Evolutionary conservation across 371 early-diverging fungal species (phyloP).

Genomic region (Mortierella sp.): DNA sequence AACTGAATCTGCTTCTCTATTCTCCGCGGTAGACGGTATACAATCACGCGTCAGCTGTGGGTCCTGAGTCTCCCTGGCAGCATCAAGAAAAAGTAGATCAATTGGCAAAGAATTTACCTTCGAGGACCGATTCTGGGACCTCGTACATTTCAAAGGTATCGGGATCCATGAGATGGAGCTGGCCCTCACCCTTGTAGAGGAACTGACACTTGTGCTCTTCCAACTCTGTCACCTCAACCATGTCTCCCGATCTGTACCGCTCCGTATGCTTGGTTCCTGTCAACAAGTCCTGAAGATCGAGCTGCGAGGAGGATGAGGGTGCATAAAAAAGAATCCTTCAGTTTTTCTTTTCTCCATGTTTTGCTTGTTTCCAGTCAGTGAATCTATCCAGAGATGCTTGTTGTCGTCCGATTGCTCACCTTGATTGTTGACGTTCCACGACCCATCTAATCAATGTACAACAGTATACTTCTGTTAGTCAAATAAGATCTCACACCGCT

Average conservation of each 20-base stretch:
- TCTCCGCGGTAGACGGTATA: not conserved
- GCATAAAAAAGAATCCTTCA: not conserved
- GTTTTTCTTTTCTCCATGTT: not conserved
- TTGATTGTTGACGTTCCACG: slow-evolving; percentile 56
- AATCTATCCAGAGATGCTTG: not conserved
- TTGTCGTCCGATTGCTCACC: slow-evolving; percentile 22
- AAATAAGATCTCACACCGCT: not conserved
- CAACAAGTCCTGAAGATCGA: slow-evolving; percentile 75
- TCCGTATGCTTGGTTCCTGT: slow-evolving; percentile 69
- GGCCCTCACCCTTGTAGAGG: slow-evolving; percentile 74
- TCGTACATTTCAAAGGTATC: slow-evolving; percentile 82
- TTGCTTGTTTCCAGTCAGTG: not conserved
- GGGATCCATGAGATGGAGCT: slow-evolving; percentile 77
- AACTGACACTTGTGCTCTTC: slow-evolving; percentile 77
- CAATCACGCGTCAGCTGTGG: not conserved
- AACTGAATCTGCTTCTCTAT: slow-evolving; percentile 59
- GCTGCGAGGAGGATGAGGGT: slow-evolving; percentile 48
- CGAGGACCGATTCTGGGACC: slow-evolving; percentile 67
- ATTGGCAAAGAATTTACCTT: slow-evolving; percentile 60
- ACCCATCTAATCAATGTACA: slow-evolving; percentile 41
- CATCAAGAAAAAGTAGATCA: not conserved
- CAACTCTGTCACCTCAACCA: slow-evolving; percentile 77
- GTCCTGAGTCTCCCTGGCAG: not conserved
- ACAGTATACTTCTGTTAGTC: not conserved
- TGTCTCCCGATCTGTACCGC: slow-evolving; percentile 73